phyloP scores from a whole-genome alignment of 2,329 filamentous ascomycete species.

The Epichloe coenophiala region DNA sequence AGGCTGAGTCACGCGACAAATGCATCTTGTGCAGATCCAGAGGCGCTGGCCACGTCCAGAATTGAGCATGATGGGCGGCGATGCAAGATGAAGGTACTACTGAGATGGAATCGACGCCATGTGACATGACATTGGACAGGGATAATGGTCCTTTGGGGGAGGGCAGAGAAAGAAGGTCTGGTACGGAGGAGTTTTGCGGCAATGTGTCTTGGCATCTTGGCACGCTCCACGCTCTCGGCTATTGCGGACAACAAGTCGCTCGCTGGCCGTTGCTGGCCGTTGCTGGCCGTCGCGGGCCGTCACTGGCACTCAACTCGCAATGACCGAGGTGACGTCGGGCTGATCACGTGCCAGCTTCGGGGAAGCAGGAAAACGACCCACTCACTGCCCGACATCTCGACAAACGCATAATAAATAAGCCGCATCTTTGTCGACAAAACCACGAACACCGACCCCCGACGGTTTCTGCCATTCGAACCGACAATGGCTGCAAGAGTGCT shows the following conservation, averaged over 20 bases:
- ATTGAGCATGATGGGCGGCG: slow-evolving; percentile 15
- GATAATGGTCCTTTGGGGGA: no score
- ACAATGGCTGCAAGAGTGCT: slow-evolving; percentile 46
- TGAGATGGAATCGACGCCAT: neutral
- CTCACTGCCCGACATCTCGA: slow-evolving; percentile 1
- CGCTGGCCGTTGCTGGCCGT: no score
- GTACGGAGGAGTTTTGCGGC: slow-evolving; percentile 1
- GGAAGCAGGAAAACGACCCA: slow-evolving; percentile 6
- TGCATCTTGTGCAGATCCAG: slow-evolving; percentile 52
- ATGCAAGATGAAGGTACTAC: neutral
- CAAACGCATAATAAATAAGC: neutral
- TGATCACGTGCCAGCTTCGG: slow-evolving; percentile 6
- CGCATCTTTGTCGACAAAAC: slow-evolving; percentile 9
- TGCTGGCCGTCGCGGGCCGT: neutral
- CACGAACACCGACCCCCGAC: slow-evolving; percentile 10
- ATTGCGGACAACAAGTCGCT: no score
- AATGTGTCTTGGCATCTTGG: neutral
- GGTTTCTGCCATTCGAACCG: slow-evolving; percentile 29
- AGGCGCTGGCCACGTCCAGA: slow-evolving; percentile 23
- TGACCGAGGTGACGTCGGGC: slow-evolving; percentile 1
- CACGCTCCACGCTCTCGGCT: no score
- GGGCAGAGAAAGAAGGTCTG: neutral
- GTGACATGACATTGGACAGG: neutral
- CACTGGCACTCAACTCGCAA: no score
- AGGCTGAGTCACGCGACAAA: slow-evolving; percentile 27